phyloP scores from a whole-genome alignment of 768 basidiomycete genomes.

The Tulasnella sp. region DNA sequence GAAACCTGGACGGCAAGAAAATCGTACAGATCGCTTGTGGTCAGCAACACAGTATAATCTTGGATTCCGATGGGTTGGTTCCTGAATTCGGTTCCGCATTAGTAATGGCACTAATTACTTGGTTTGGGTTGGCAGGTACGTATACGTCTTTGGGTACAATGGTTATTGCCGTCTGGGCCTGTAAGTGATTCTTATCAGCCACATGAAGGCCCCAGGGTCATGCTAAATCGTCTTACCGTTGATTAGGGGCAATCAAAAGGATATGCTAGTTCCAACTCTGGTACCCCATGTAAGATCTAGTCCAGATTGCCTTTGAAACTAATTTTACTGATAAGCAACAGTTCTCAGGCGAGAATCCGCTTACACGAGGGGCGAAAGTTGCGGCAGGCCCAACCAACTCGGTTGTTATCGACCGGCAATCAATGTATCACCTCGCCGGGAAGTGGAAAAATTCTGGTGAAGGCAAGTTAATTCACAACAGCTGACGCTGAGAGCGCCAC shows the following conservation, averaged over 20 bases:
- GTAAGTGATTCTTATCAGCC: neutral
- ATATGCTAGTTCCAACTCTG: constrained; percentile 62
- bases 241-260: constrained; percentile 55
- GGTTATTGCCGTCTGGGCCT: constrained; percentile 86
- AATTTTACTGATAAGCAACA: constrained; percentile 23
- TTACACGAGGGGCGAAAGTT: constrained; percentile 48
- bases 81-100: constrained; percentile 17
- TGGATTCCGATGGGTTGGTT: constrained; percentile 61
- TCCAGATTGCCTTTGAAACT: constrained; percentile 9
- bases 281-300: constrained; percentile 54
- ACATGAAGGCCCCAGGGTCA: neutral
- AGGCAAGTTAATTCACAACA: constrained; percentile 31
- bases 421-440: constrained; percentile 81
- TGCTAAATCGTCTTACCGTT: neutral
- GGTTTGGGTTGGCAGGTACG: constrained; percentile 34
- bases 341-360: constrained; percentile 61
- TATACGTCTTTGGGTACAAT: constrained; percentile 81
- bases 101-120: neutral
- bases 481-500: too few species aligned
- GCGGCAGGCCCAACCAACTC: constrained; percentile 72
- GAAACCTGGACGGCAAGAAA: constrained; percentile 56
- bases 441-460: constrained; percentile 97
- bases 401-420: constrained; percentile 70
- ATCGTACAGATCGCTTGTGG: constrained; percentile 77
- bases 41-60: constrained; percentile 71